Evolutionary conservation across 2,329 filamentous ascomycete genomes (phyloP), one percentile per base, ranked within the genome.

Genomic region (Celoporthe dispersa): DNA sequence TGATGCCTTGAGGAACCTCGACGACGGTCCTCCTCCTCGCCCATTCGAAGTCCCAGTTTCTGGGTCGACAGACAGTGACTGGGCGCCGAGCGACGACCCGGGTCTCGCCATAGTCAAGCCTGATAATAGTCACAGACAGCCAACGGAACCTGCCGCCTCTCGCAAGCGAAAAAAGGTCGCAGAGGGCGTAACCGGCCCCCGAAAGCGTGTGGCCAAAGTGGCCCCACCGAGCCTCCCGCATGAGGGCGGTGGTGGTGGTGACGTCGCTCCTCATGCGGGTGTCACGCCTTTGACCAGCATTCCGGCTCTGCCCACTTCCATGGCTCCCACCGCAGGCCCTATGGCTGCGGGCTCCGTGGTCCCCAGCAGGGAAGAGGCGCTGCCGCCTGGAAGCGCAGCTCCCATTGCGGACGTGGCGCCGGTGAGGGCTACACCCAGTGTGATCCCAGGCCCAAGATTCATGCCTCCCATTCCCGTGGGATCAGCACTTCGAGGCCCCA

Each of bases 101-200:
- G 14, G 16, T 19, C 4, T 37, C 9, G 35, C n/a, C 16, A 19
- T 14, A 5, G 22, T n/a, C 31, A 9, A 12, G 12, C 33, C 19
- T n/a, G n/a, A n/a, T n/a, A 39, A 25, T 16, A 61, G 22, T 2
- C 4, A 12, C 31, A 61, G n/a, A 22, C 35, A 61, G 31, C 19
- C 12, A 14, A 35, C 7, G 11, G 25, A 25, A 41, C 2, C 39
- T 28, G 60, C 35, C 25, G n/a, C n/a, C 35, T 4, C 60, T 16
- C 39, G 35, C 33, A 63, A 63, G 60, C 33, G 37, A 25, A 63
- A 63, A n/a, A 25, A 63, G 60, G n/a, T 12, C 25, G 37, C 9
- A 62, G n/a, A 19, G 3, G 22, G 7, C 16, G 1, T 35, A 41
- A 1, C 22, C 2, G 33, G 22, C 22, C 59, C 33, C 59, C 9